Percentiles rank a stretch among this genome's conserved stretches.
Conservation (phyloP, 345 rosid genomes). For the Luvunga scandens region DNA sequence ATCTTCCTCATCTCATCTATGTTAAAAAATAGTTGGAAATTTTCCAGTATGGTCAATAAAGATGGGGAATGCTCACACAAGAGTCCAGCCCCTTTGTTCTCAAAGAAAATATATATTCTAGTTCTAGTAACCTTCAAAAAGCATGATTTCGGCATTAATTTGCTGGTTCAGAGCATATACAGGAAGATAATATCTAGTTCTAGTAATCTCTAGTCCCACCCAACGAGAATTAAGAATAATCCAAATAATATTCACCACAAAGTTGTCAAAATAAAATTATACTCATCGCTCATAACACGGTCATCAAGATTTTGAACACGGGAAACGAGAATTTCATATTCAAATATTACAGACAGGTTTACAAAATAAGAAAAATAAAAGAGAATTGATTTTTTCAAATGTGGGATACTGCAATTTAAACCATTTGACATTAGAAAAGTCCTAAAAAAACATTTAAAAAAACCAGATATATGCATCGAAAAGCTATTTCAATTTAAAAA, state of each 20-base stretch:
- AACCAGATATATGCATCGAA: neutral
- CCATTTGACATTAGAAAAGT: slow-evolving; percentile 2
- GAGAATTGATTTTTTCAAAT: neutral
- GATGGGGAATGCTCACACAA: neutral
- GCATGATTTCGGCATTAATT: neutral
- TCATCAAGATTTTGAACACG: neutral
- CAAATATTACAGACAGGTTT: neutral
- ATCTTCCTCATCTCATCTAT: neutral
- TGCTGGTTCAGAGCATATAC: neutral
- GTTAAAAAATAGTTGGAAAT: neutral
- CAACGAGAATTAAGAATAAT: neutral
- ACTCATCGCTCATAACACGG: neutral
- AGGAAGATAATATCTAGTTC: neutral
- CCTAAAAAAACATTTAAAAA: neutral
- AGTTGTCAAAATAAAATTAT: neutral
- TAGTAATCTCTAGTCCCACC: neutral
- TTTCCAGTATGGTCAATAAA: neutral
- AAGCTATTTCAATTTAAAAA: neutral
- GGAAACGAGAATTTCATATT: neutral
- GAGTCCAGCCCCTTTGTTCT: neutral
- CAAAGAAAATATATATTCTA: neutral
- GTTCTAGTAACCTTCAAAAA: neutral
- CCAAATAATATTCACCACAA: neutral
- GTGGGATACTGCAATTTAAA: neutral
- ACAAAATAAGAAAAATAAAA: neutral